Conservation (phyloP, 331 rosid genomes). For the Acacia concinna region DNA sequence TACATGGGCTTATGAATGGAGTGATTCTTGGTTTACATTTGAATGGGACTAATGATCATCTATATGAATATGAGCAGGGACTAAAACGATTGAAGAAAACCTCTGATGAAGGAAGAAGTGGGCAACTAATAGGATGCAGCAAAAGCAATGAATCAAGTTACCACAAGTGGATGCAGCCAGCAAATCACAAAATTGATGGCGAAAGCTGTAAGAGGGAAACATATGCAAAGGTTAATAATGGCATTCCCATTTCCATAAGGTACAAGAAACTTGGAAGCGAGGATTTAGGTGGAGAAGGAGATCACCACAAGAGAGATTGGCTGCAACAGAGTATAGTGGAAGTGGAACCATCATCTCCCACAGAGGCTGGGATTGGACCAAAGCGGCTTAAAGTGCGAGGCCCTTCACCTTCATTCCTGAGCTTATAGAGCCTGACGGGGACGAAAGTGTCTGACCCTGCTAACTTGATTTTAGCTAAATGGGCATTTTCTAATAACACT, state of each 20-base stretch:
- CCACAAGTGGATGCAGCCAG: conserved; percentile 35
- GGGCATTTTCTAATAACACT: conserved; percentile 75
- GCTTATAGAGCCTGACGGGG: conserved; percentile 57
- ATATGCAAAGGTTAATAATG: conserved; percentile 49
- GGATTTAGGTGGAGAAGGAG: conserved; percentile 54
- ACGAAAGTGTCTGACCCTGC: conserved; percentile 49
- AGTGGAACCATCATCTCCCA: conserved; percentile 41
- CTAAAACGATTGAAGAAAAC: conserved; percentile 76
- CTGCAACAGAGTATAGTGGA: conserved; percentile 47
- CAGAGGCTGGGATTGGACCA: conserved; percentile 62
- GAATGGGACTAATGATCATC: background rate
- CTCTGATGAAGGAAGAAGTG: conserved; percentile 56
- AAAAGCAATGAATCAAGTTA: conserved; percentile 53
- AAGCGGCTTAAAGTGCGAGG: conserved; percentile 82
- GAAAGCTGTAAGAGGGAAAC: conserved; percentile 46
- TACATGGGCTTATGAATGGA: background rate
- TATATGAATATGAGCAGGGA: conserved; percentile 48
- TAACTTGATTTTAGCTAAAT: conserved; percentile 67
- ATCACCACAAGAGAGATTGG: conserved; percentile 60
- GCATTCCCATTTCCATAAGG: conserved; percentile 65
- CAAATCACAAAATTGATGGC: conserved; percentile 42
- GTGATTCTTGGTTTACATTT: background rate
- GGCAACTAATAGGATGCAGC: conserved; percentile 41
- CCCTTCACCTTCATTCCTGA: conserved; percentile 64
- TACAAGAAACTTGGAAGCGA: conserved; percentile 59